Evolutionary conservation across 306 rosid genomes (phyloP), one percentile per base, ranked within the genome.

Genomic region (Dalbergia cultrata): DNA sequence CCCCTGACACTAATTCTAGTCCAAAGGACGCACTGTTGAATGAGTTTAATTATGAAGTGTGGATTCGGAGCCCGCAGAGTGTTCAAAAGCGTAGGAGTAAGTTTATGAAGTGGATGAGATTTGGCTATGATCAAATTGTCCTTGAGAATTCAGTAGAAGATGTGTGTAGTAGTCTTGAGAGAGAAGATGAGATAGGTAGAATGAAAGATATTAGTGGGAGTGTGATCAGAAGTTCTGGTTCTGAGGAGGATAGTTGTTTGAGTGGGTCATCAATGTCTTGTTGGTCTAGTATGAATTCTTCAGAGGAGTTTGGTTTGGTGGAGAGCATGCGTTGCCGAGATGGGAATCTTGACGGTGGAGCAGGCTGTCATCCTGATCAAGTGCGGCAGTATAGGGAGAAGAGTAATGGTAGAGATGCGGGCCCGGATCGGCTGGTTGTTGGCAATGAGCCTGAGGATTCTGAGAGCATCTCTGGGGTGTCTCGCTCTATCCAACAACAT

Each of bases 51-150:
- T 90, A 90, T 77, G 91, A 86, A 10, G 66, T 87, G 61, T 95
- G 99, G 99, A 72, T 68, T 73, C 80, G 74, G 69, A 91, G 92
- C 78, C 99, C 97, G 3, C 67, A 26, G 50, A 90, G 97, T 74
- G 92, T 95, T 9, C 45, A 47, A 44, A 98, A 95, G 85, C 94
- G 99, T 4, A 85, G 97, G 61, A 19, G 73, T 13, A 87, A 66
- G 82, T 95, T 95, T 82, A 70, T 86, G 83, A 79, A 77, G 77
- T 84, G 90, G 86, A 89, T 91, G 95, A 94, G 85, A 26, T 34
- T 88, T 72, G 74, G 85, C 75, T 16, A 68, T 16, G 90, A 86
- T 75, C 71, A 18, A 39, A 80, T 76, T 86, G 67, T 58, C 41
- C 34, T 49, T 26, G 85, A 82, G 78, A 69, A 74, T 74, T 77